Percentiles rank a stretch among this genome's conserved stretches.
phyloP scores from a whole-genome alignment of 306 rosid genomes.

The Purshia tridentata region DNA sequence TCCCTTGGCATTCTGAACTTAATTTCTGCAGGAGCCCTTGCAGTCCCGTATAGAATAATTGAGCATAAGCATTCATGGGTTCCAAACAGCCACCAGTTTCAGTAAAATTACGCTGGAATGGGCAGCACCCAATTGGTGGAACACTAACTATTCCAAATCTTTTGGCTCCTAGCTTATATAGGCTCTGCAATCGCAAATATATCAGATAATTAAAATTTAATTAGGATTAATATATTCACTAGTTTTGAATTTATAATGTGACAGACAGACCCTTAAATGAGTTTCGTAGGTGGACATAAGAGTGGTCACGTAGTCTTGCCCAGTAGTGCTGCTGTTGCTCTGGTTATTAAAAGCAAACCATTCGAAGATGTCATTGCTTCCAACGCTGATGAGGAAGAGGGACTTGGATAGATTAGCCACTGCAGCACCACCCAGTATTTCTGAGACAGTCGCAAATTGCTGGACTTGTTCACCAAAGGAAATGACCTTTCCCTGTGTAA shows the following conservation, averaged over 20 bases:
- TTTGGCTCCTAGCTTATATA: conserved; percentile 27
- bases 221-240: too few species aligned
- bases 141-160: conserved; percentile 20
- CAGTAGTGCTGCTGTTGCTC: neutral
- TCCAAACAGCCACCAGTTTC: neutral
- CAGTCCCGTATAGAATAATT: conserved; percentile 17
- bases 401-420: conserved; percentile 18
- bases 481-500: conserved; percentile 14
- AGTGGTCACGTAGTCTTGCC: neutral
- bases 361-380: conserved; percentile 31
- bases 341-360: neutral
- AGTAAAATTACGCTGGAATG: neutral
- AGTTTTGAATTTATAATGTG: neutral
- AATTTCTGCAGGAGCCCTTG: conserved; percentile 20
- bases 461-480: conserved; percentile 17
- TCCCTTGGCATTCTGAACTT: conserved; percentile 30
- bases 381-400: conserved; percentile 28
- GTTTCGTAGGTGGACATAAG: conserved; percentile 20
- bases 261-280: conserved; percentile 11
- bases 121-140: conserved; percentile 29
- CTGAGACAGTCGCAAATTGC: conserved; percentile 16
- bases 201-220: neutral
- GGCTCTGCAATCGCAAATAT: conserved; percentile 8
- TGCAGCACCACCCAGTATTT: neutral
- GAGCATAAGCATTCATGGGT: conserved; percentile 23